Evolutionary conservation across 176 grass and related monocot species (phyloP).

Genomic region (Areca catechu): DNA sequence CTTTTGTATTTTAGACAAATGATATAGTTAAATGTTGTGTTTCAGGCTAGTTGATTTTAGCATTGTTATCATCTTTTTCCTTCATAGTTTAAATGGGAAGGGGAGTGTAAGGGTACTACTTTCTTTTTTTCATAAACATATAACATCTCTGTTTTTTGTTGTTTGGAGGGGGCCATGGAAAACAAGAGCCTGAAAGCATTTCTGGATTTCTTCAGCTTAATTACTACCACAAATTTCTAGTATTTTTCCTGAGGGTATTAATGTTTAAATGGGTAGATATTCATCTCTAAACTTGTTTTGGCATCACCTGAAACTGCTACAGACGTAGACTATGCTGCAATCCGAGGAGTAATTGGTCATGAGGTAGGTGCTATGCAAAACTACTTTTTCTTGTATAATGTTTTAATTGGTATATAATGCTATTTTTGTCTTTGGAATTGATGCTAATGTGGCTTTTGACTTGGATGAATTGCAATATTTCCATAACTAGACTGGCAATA

Average conservation of each 20-base stretch:
- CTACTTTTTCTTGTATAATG: too few relatives aligned
- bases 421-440: neutral
- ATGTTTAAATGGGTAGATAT: slow-evolving; percentile 39
- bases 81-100: too few relatives aligned
- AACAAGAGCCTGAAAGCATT: slow-evolving; percentile 96
- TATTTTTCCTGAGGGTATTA: too few relatives aligned
- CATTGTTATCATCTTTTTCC: too few relatives aligned
- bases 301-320: slow-evolving; percentile 92
- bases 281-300: slow-evolving; percentile 94
- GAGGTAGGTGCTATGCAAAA: slow-evolving; percentile 33
- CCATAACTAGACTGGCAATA: slow-evolving; percentile 99
- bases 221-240: too few relatives aligned
- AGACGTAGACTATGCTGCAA: slow-evolving; percentile 94
- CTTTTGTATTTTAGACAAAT: too few relatives aligned
- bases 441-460: slow-evolving; percentile 17
- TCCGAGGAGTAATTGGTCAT: slow-evolving; percentile 92
- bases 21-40: too few relatives aligned
- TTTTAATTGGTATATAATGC: too few relatives aligned
- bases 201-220: too few relatives aligned
- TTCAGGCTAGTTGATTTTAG: too few relatives aligned
- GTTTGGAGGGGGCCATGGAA: slow-evolving; percentile 91
- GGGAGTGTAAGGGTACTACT: too few relatives aligned
- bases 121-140: neutral
- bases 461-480: slow-evolving; percentile 72
- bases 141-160: neutral